These are phyloP conservation scores for Coriolopsis trogii DNA, from an alignment of 1,284 basidiomycete species.

Conservation along the genomic window DNA sequence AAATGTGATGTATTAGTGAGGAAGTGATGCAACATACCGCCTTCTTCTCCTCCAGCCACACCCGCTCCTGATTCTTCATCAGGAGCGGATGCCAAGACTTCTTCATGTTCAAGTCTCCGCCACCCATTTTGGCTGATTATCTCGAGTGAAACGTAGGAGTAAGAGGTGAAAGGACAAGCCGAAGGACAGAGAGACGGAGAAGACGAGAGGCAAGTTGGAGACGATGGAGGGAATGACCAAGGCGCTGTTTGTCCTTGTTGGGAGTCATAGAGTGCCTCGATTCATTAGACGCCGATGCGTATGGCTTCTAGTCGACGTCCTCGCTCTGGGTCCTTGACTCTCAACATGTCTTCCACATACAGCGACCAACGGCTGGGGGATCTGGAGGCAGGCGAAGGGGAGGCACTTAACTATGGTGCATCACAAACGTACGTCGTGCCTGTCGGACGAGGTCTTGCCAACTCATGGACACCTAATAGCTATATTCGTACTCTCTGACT, in stretches of 20 bases:
- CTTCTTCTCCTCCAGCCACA: constrained; percentile 98
- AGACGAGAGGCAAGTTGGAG: neutral
- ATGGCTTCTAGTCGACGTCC: constrained; percentile 21
- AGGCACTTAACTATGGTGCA: constrained; percentile 26
- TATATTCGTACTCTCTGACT: constrained; percentile 23
- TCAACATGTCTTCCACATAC: constrained; percentile 32
- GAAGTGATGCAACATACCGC: constrained; percentile 58
- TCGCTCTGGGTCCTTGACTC: constrained; percentile 24
- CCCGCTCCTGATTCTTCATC: constrained; percentile 97
- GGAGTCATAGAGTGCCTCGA: constrained; percentile 1
- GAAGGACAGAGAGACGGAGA: neutral
- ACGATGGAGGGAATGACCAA: constrained; percentile 3
- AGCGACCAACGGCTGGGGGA: constrained; percentile 37
- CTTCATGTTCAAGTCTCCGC: constrained; percentile 95
- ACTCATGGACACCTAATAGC: constrained; percentile 33
- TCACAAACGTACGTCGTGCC: constrained; percentile 32
- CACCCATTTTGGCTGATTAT: constrained; percentile 81
- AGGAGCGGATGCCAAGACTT: constrained; percentile 99
- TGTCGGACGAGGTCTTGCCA: constrained; percentile 22
- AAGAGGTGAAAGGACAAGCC: neutral
- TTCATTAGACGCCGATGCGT: constrained; percentile 7
- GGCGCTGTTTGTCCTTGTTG: constrained; percentile 26
- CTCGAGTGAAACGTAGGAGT: constrained; percentile 12
- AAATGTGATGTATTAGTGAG: neutral
- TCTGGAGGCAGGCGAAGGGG: constrained; percentile 39